A percentile compares a stretch with the other conserved stretches of the same genome.
Evolutionary conservation across 176 grass and related monocot genomes (phyloP).

Genomic region (Ensete ventricosum): DNA sequence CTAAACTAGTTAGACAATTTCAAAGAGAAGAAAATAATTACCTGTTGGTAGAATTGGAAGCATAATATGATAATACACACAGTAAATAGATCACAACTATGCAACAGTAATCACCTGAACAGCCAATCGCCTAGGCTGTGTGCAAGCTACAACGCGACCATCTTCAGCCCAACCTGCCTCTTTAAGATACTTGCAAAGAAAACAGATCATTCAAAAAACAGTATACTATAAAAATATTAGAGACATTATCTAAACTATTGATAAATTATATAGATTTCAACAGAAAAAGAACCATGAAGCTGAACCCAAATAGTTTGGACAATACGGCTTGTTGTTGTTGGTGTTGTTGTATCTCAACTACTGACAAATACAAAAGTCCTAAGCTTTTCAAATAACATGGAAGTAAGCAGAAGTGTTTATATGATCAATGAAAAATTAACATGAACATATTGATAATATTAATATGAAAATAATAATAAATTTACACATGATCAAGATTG

Average conservation of each 20-base stretch:
- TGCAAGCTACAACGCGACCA: conserved; percentile 88
- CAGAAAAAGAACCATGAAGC: too few species aligned
- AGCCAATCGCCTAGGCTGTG: conserved; percentile 87
- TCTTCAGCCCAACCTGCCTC: conserved; percentile 95
- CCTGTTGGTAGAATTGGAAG: not conserved
- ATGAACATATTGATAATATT: too few species aligned
- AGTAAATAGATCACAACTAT: not conserved
- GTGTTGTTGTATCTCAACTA: too few species aligned
- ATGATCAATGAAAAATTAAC: too few species aligned
- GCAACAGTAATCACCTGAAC: conserved; percentile 52
- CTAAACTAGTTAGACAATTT: not conserved
- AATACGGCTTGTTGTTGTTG: too few species aligned
- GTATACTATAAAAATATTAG: not conserved
- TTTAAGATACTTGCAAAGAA: conserved; percentile 57
- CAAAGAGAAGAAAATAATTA: not conserved
- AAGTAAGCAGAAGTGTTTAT: too few species aligned
- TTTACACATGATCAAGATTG: too few species aligned
- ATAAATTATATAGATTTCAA: too few species aligned
- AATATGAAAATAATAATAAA: too few species aligned
- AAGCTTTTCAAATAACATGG: too few species aligned
- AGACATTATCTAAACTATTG: not conserved
- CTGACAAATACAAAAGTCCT: too few species aligned
- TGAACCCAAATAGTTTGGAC: too few species aligned
- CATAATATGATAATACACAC: not conserved
- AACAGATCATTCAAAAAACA: conserved; percentile 4